These are phyloP conservation scores for Prunus mume DNA, from an alignment of 306 rosid genomes.

Conservation along the genomic window DNA sequence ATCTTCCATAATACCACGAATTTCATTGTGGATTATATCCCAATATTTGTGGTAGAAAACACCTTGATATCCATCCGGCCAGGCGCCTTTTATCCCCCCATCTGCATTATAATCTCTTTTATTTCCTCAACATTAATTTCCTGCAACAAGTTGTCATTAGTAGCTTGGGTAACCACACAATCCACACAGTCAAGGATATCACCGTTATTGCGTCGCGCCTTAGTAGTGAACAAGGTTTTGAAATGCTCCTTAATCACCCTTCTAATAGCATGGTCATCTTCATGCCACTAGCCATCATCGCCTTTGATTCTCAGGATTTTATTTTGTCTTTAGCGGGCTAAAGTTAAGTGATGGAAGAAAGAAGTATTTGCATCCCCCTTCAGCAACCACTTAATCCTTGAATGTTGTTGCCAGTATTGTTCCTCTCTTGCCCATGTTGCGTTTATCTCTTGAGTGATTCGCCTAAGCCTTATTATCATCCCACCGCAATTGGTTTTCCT, in stretches of 20 bases:
- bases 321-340: no score
- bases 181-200: background rate
- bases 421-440: background rate
- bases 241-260: no score
- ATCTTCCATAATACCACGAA: background rate
- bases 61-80: background rate
- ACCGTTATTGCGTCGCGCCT: accelerated
- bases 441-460: no score
- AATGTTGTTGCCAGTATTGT: background rate
- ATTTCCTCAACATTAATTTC: background rate
- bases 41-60: background rate
- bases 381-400: background rate
- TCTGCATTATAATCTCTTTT: background rate
- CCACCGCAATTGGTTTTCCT: no score
- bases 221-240: no score
- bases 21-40: background rate
- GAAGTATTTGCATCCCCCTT: background rate
- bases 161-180: background rate
- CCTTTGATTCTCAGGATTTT: background rate
- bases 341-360: background rate
- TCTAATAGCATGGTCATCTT: no score
- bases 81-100: background rate
- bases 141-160: background rate
- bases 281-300: background rate
- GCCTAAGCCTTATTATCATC: no score